Conservation (phyloP, 139 green algal species). For the Tetradesmus lagerheimii region DNA sequence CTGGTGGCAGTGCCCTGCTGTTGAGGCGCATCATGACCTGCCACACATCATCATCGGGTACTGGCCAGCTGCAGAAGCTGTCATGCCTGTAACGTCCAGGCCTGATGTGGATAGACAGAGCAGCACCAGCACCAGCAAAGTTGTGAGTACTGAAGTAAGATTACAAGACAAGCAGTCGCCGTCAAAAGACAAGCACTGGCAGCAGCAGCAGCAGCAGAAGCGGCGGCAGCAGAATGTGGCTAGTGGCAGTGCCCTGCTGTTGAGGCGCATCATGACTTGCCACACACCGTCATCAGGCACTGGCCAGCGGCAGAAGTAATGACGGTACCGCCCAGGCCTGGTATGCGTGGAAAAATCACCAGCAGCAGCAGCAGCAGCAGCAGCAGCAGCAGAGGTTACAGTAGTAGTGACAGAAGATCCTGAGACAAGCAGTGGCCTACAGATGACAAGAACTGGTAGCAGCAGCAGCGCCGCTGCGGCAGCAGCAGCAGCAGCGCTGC, state of each 20-base stretch:
- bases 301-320: conserved; percentile 38
- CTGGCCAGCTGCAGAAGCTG: conserved; percentile 40
- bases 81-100: conserved; percentile 46
- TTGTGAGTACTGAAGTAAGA: too few relatives aligned
- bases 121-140: neutral
- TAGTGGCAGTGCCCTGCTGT: conserved; percentile 44
- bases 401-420: too few relatives aligned
- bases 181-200: too few relatives aligned
- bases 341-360: too few relatives aligned
- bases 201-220: too few relatives aligned
- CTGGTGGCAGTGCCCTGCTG: conserved; percentile 40
- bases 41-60: conserved; percentile 26
- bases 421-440: too few relatives aligned
- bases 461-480: too few relatives aligned
- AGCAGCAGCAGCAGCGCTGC: neutral
- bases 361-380: neutral
- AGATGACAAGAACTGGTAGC: too few relatives aligned
- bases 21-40: conserved; percentile 46
- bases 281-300: conserved; percentile 26
- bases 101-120: neutral
- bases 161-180: too few relatives aligned
- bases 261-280: conserved; percentile 43
- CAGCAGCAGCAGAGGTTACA: neutral
- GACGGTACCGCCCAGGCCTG: conserved; percentile 48
- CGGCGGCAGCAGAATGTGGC: too few relatives aligned